phyloP scores from a whole-genome alignment of 768 basidiomycete genomes.

The Hortiboletus flavorubellus region DNA sequence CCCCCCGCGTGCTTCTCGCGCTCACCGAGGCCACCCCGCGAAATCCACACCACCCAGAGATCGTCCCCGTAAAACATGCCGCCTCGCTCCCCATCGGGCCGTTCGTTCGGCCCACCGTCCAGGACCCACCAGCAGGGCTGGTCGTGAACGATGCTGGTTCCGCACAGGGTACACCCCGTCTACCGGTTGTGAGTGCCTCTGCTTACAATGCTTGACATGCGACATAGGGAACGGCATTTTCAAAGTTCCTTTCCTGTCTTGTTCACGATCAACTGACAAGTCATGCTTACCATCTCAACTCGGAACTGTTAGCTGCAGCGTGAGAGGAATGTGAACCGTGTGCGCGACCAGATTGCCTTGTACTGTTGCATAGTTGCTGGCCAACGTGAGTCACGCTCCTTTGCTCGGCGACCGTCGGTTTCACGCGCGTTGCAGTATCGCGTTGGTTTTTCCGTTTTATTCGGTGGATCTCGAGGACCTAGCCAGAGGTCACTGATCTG shows the following conservation, averaged over 20 bases:
- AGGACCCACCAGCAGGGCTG: conserved; percentile 1
- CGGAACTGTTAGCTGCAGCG: conserved; percentile 22
- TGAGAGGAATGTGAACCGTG: not conserved
- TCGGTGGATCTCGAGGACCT: conserved; percentile 26
- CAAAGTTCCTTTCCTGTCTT: conserved; percentile 8
- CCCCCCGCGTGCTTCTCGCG: conserved; percentile 3
- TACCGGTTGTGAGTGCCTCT: conserved; percentile 27
- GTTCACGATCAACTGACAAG: conserved; percentile 6
- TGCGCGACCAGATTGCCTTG: conserved; percentile 8
- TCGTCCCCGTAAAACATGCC: conserved; percentile 3
- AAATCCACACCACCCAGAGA: not conserved
- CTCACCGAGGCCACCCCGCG: conserved; percentile 1
- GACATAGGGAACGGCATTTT: conserved; percentile 9
- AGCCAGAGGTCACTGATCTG: conserved; percentile 6
- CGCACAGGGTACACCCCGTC: conserved; percentile 13
- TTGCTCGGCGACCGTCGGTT: not conserved
- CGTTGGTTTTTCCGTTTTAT: conserved; percentile 24
- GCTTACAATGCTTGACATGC: conserved; percentile 14
- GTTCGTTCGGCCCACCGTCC: conserved; percentile 1
- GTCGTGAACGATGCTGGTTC: not conserved
- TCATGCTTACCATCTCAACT: conserved; percentile 22
- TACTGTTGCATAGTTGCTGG: conserved; percentile 22
- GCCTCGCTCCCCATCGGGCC: conserved; percentile 7
- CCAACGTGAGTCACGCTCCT: conserved; percentile 20
- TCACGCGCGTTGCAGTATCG: conserved; percentile 16